Evolutionary conservation across 495 filamentous ascomycete genomes (phyloP).

Genomic region (Penicillium subrubescens): DNA sequence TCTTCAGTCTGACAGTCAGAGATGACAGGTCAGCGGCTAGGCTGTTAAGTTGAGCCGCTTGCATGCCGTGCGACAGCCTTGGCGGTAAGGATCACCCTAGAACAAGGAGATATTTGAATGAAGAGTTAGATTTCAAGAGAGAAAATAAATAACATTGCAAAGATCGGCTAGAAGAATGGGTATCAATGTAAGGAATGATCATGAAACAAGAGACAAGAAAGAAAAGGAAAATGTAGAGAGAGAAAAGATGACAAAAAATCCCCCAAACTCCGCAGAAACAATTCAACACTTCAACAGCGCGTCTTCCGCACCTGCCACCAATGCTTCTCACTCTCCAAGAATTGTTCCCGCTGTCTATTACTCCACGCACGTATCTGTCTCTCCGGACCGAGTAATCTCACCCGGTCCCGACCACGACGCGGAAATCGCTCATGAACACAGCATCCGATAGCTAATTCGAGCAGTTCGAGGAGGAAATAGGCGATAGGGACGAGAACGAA

Average conservation of each 20-base stretch:
- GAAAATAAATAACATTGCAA: neutral
- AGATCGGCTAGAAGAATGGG: neutral
- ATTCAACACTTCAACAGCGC: neutral
- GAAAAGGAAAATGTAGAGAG: neutral
- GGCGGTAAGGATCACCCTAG: neutral
- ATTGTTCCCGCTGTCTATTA: conserved; percentile 15
- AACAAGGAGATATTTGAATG: neutral
- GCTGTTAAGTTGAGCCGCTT: neutral
- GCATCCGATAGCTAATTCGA: conserved; percentile 14
- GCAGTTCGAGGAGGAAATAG: conserved; percentile 25
- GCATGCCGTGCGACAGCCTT: neutral
- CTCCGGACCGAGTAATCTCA: conserved; percentile 23
- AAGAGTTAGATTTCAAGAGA: neutral
- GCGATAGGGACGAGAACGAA: conserved; percentile 29
- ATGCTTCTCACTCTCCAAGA: conserved; percentile 14
- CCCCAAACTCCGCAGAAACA: neutral
- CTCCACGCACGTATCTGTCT: conserved; percentile 21
- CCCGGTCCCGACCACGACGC: conserved; percentile 19
- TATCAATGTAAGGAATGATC: conserved; percentile 8
- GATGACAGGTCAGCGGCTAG: neutral
- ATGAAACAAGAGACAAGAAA: neutral
- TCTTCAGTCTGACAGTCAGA: neutral
- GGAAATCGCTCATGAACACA: conserved; percentile 23
- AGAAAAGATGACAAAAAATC: neutral
- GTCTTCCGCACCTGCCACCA: conserved; percentile 14